Percentiles rank a stretch among this genome's conserved stretches.
Evolutionary conservation across 495 filamentous ascomycete genomes (phyloP).

Genomic region (Penicillium coprophilum): DNA sequence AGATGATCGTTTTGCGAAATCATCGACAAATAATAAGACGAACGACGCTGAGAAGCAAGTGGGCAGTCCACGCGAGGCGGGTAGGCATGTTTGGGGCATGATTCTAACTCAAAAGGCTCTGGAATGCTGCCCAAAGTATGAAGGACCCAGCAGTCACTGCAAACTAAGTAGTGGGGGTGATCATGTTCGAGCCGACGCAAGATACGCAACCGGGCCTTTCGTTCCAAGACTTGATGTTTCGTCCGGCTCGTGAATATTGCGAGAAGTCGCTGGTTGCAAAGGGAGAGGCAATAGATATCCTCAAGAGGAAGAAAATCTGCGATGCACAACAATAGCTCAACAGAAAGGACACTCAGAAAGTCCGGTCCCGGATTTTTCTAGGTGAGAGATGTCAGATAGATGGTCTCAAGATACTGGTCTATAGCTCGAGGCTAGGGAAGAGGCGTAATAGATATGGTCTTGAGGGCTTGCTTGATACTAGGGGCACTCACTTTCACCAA

Average conservation of each 20-base stretch:
- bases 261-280: conserved; percentile 2
- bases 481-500: neutral
- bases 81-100: neutral
- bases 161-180: neutral
- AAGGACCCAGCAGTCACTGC: neutral
- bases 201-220: neutral
- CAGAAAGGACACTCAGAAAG: neutral
- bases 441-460: neutral
- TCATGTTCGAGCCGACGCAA: neutral
- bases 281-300: conserved; percentile 4
- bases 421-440: neutral
- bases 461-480: neutral
- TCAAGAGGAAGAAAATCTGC: neutral
- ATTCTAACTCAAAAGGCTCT: neutral
- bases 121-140: neutral
- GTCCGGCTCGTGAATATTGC: neutral
- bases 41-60: neutral
- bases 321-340: neutral
- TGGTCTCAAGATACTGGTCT: neutral
- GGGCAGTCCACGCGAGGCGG: neutral
- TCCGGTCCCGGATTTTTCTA: neutral
- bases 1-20: neutral
- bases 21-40: neutral
- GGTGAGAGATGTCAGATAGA: neutral
- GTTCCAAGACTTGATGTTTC: neutral